Evolutionary conservation across 116 monocot species (phyloP).

Genomic region (Thalassia testudinum): DNA sequence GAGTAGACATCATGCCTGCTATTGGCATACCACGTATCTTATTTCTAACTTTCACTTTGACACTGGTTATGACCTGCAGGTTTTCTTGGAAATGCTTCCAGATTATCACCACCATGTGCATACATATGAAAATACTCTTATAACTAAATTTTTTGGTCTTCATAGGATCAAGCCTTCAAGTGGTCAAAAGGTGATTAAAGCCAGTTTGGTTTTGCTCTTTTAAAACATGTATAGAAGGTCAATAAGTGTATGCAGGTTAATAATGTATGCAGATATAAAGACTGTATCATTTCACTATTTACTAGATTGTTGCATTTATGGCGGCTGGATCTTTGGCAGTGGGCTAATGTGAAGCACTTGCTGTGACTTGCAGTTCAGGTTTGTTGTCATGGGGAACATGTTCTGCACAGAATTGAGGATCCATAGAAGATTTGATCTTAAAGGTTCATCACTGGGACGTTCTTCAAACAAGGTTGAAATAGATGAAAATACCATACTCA

Average conservation of each 20-base stretch:
- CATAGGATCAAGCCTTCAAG: slow-evolving; percentile 91
- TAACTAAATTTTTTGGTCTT: slow-evolving; percentile 98
- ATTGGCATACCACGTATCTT: no score
- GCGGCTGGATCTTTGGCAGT: no score
- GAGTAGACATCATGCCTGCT: no score
- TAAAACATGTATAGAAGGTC: no score
- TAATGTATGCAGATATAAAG: no score
- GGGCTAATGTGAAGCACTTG: no score
- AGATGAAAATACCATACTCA: slow-evolving; percentile 86
- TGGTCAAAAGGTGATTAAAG: slow-evolving; percentile 77
- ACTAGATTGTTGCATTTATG: no score
- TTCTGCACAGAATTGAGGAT: slow-evolving; percentile 94
- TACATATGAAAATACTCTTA: slow-evolving; percentile 80
- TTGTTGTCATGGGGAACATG: slow-evolving; percentile 99
- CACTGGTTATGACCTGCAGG: no score
- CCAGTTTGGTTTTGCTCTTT: no score
- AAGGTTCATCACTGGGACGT: slow-evolving; percentile 84
- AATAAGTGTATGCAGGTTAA: no score
- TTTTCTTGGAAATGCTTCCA: slow-evolving; percentile 77
- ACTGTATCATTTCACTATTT: no score
- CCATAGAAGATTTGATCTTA: slow-evolving; percentile 87
- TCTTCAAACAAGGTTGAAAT: slow-evolving; percentile 89
- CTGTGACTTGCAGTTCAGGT: slow-evolving; percentile 89
- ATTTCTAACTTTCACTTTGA: no score
- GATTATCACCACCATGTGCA: slow-evolving; percentile 73